Conservation (phyloP, 2,329 filamentous ascomycete species). For the Xylariaceae sp. region DNA sequence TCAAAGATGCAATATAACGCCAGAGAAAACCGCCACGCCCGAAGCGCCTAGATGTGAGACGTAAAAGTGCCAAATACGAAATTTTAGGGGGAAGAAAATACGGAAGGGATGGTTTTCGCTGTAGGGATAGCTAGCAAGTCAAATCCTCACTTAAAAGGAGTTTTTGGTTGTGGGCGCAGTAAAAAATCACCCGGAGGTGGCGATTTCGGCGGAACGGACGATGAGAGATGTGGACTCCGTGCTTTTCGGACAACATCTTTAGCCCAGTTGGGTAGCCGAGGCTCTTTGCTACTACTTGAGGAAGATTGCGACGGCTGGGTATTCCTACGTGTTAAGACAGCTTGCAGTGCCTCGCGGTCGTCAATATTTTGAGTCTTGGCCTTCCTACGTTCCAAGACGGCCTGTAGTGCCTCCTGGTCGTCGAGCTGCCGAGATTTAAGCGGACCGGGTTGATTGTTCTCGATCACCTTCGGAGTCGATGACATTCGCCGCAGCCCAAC, state of each 20-base stretch:
- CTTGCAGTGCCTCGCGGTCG: conserved; percentile 26
- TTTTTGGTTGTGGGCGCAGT: conserved; percentile 23
- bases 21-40: conserved; percentile 6
- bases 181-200: conserved; percentile 8
- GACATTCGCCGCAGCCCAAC: conserved; percentile 27
- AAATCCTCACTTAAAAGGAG: conserved; percentile 31
- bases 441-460: conserved; percentile 6
- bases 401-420: conserved; percentile 31
- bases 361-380: conserved; percentile 22
- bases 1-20: conserved; percentile 19
- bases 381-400: conserved; percentile 26
- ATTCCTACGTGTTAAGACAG: conserved; percentile 31
- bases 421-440: conserved; percentile 36
- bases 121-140: not conserved
- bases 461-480: conserved; percentile 13
- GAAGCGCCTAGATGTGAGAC: conserved; percentile 11
- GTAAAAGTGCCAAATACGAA: not conserved
- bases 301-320: conserved; percentile 22
- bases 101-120: not conserved
- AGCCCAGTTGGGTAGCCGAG: conserved; percentile 39
- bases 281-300: conserved; percentile 21
- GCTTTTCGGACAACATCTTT: conserved; percentile 31
- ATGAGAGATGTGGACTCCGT: conserved; percentile 27
- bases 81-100: not conserved
- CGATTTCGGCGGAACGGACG: conserved; percentile 12